phyloP scores from a whole-genome alignment of 148 eudicot species.

The Cornus kousa region DNA sequence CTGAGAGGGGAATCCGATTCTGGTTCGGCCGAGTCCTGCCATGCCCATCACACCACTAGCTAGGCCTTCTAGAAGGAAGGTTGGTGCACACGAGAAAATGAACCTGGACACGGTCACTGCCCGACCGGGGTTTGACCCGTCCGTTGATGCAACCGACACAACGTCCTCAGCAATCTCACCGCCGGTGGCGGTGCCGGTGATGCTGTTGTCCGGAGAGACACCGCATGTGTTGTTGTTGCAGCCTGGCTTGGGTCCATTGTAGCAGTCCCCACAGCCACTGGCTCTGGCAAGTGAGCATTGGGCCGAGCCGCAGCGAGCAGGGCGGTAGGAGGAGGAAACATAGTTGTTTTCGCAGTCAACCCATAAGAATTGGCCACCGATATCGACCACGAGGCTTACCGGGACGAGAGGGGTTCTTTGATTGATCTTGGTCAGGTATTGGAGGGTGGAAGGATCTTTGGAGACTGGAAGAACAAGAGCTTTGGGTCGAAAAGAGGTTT shows the following conservation, averaged over 20 bases:
- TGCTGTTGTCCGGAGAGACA: slow-evolving; percentile 40
- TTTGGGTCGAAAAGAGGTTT: slow-evolving; percentile 40
- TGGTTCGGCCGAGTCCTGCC: slow-evolving; percentile 33
- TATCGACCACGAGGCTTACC: slow-evolving; percentile 37
- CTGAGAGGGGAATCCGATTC: slow-evolving; percentile 42
- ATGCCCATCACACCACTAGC: slow-evolving; percentile 29
- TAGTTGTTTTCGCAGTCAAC: slow-evolving; percentile 50
- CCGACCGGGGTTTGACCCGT: slow-evolving; percentile 47
- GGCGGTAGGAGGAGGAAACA: slow-evolving; percentile 53
- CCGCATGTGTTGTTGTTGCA: slow-evolving; percentile 69
- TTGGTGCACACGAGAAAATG: slow-evolving; percentile 31
- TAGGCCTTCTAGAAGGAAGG: slow-evolving; percentile 42
- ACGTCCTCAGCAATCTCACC: slow-evolving; percentile 39
- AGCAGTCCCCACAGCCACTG: slow-evolving; percentile 20
- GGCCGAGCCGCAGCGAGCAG: slow-evolving; percentile 58
- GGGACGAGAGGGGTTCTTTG: slow-evolving; percentile 61
- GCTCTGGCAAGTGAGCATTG: slow-evolving; percentile 50
- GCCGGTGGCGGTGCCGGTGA: slow-evolving; percentile 24
- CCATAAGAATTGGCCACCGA: slow-evolving; percentile 63
- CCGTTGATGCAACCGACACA: slow-evolving; percentile 32
- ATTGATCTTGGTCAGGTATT: slow-evolving; percentile 41
- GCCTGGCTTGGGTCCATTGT: slow-evolving; percentile 32
- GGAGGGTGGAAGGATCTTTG: slow-evolving; percentile 56
- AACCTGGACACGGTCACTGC: slow-evolving; percentile 12
- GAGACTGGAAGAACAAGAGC: slow-evolving; percentile 52